Base-by-base conservation (phyloP, 148 eudicot genomes). In the Euryodendron excelsum region DNA sequence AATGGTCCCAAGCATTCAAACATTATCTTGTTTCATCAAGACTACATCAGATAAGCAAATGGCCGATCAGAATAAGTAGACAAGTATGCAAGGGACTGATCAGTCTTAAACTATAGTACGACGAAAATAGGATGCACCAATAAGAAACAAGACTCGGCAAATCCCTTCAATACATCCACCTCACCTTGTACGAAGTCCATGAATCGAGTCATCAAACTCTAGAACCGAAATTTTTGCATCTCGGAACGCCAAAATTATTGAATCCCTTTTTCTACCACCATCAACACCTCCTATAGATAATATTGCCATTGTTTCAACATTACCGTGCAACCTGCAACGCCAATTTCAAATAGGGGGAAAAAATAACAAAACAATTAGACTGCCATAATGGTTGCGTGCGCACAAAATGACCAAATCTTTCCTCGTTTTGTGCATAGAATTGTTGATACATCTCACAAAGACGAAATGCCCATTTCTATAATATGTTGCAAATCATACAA, bases 191-290 rank as follows among this genome's bases (percentile, higher is more conserved):
- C 90, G 89, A 69, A 95, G 88, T 75, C 90, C 93, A 79, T 95
- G 91, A 67, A 83, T 85, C 59, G 99, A 90, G 78, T 95, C 99
- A 82, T 95, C 99, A 85, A 84, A 95, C 83, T 95, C 98, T 74
- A 95, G 73, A 78, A 95, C 90, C 41, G 99, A 93, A 60, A 95
- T 72, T 83, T 90, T 93, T 44, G 98, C 98, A 80, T 95, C 99
- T 73, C 85, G 85, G 72, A 95, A 95, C 28, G 94, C 79, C 70
- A 95, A 82, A 79, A 95, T 86, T 73, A 95, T 88, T 34, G 98
- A 90, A 86, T 95, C 98, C 82, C 99, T 95, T 85, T 89, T 91
- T 75, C 85, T 93, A 77, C 93, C 90, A 79, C 85, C 87, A 74
- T 91, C 96, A 83, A 70, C 71, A 50, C 85, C 91, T 25, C 90